A percentile compares a stretch with the other conserved stretches of the same genome.
These are phyloP conservation scores for Xerocomus spinulosus DNA, from an alignment of 768 basidiomycete species.

Conservation along the genomic window DNA sequence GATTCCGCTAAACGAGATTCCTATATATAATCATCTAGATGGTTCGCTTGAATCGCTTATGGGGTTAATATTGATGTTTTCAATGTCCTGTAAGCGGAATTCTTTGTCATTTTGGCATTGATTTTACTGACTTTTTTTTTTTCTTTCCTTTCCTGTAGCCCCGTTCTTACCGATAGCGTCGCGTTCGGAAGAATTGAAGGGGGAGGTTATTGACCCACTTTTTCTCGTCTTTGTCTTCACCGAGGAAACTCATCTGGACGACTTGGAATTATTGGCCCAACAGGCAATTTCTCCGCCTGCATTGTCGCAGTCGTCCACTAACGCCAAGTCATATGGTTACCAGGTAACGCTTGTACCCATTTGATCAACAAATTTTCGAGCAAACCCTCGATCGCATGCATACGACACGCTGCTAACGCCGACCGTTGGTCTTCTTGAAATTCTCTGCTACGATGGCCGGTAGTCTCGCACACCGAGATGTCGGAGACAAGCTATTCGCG, in stretches of 20 bases:
- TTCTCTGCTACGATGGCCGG: constrained; percentile 7
- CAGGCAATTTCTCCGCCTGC: background rate
- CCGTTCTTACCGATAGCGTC: background rate
- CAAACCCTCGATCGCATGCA: background rate
- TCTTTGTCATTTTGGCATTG: background rate
- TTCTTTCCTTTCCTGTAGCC: constrained; percentile 4
- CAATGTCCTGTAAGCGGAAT: constrained; percentile 22
- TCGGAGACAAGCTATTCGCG: background rate
- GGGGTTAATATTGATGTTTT: constrained; percentile 5
- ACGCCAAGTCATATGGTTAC: background rate
- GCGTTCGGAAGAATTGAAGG: background rate
- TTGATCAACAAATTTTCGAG: background rate
- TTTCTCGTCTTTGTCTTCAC: constrained; percentile 1
- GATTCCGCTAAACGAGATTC: constrained; percentile 12
- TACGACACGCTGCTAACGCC: background rate
- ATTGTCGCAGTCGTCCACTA: background rate
- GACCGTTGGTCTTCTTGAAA: background rate
- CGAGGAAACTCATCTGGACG: background rate
- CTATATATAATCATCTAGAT: constrained; percentile 27
- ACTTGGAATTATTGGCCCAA: background rate
- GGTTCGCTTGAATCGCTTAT: constrained; percentile 6
- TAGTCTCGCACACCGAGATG: background rate
- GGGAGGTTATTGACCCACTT: background rate
- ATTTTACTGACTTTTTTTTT: constrained; percentile 15
- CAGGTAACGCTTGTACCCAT: constrained; percentile 4